Conservation (phyloP, 2,329 filamentous ascomycete genomes). For the Colletotrichum camelliae region DNA sequence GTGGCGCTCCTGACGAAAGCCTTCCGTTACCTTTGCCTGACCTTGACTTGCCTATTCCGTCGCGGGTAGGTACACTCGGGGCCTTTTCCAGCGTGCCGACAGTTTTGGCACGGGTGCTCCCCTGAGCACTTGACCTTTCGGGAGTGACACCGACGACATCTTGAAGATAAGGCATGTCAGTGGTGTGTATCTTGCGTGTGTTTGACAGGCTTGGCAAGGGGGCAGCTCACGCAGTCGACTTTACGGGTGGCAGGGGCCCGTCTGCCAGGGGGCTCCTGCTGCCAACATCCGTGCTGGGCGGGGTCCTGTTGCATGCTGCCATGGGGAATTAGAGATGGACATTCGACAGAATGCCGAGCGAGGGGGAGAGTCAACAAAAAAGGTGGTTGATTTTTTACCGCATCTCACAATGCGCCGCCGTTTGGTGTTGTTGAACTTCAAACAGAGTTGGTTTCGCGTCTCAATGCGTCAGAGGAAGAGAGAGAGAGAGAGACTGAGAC, state of each 20-base stretch:
- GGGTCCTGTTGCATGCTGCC: slow-evolving; percentile 15
- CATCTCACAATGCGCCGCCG: not conserved
- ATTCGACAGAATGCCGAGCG: slow-evolving; percentile 1
- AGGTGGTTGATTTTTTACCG: not conserved
- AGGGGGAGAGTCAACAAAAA: not conserved
- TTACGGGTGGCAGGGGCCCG: slow-evolving; percentile 20
- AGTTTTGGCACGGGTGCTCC: slow-evolving; percentile 36
- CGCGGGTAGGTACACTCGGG: slow-evolving; percentile 37
- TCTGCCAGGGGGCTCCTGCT: slow-evolving; percentile 10
- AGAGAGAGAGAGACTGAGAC: not conserved
- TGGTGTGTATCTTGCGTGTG: not conserved
- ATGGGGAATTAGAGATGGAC: not conserved
- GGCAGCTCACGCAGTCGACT: slow-evolving; percentile 22
- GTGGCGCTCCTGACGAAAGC: slow-evolving; percentile 25
- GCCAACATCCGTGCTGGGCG: slow-evolving; percentile 1
- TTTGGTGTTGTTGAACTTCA: not conserved
- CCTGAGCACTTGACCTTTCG: slow-evolving; percentile 41
- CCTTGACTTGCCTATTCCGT: slow-evolving; percentile 36
- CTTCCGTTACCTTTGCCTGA: slow-evolving; percentile 33
- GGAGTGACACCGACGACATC: slow-evolving; percentile 33
- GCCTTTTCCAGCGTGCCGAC: slow-evolving; percentile 32
- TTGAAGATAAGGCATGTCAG: not conserved
- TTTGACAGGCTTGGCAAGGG: not conserved
- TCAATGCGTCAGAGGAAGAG: slow-evolving; percentile 2
- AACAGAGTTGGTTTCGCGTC: not conserved